Evolutionary conservation across 1,284 basidiomycete species (phyloP).

Genomic region (Cutaneotrichosporon curvatum): DNA sequence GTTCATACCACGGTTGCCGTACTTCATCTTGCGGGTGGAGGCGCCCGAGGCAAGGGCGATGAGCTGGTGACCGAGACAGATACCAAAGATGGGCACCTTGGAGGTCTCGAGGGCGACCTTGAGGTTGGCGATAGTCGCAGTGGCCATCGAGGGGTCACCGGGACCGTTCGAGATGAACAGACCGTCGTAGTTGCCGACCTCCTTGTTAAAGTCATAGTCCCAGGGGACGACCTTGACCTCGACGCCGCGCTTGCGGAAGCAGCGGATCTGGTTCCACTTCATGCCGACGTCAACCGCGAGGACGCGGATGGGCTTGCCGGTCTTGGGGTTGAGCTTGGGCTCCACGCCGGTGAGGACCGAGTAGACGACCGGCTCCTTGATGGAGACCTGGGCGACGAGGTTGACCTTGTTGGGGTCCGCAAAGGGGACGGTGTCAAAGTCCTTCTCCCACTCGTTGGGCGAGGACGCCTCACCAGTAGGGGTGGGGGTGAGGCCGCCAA

Average conservation of each 20-base stretch:
- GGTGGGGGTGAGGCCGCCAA: conserved; percentile 33
- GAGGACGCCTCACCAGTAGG: conserved; percentile 14
- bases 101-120: conserved; percentile 63
- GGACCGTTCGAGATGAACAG: conserved; percentile 98
- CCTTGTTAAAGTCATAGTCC: conserved; percentile 82
- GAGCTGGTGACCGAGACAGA: conserved; percentile 97
- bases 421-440: conserved; percentile 76
- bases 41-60: conserved; percentile 92
- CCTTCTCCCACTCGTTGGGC: conserved; percentile 62
- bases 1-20: conserved; percentile 98
- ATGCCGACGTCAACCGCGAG: conserved; percentile 95
- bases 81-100: conserved; percentile 90
- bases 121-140: conserved; percentile 66
- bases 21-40: conserved; percentile 96
- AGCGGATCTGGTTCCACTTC: conserved; percentile 99
- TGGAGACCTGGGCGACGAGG: conserved; percentile 85
- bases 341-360: conserved; percentile 49
- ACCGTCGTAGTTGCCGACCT: conserved; percentile 80
- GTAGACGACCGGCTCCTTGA: conserved; percentile 62
- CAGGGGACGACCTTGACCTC: conserved; percentile 97
- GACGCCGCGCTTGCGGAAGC: conserved; percentile 86
- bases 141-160: conserved; percentile 86
- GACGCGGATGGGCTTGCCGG: conserved; percentile 70
- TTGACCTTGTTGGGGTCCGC: conserved; percentile 84
- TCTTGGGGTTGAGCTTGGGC: conserved; percentile 66